Percentiles rank a stretch among this genome's conserved stretches.
Evolutionary conservation across 73 alveolate species (phyloP).

Genomic region (Paraurostyla sp.): DNA sequence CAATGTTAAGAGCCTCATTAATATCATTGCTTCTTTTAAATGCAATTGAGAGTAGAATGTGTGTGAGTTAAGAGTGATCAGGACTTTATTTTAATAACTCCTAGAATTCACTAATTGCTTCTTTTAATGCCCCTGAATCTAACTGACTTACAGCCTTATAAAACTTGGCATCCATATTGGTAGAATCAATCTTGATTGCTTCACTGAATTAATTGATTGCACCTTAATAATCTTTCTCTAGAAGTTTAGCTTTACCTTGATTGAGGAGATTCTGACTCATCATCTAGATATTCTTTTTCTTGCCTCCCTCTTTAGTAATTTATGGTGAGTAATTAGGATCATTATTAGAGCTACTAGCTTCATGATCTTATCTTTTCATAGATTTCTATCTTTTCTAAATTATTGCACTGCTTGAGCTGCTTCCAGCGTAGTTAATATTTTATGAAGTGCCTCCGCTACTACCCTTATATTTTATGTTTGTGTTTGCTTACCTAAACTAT

Average conservation of each 20-base stretch:
- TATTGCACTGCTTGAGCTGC: too few relatives aligned
- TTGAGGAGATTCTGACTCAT: background rate
- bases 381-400: constrained; percentile 20
- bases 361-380: background rate
- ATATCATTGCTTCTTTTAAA: constrained; percentile 4
- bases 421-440: too few relatives aligned
- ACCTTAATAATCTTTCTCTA: constrained; percentile 48
- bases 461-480: too few relatives aligned
- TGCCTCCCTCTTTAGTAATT: background rate
- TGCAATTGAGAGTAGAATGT: constrained; percentile 52
- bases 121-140: constrained; percentile 15
- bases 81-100: constrained; percentile 9
- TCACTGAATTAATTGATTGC: constrained; percentile 49
- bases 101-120: constrained; percentile 12
- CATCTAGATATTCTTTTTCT: background rate
- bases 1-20: constrained; percentile 5
- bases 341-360: too few relatives aligned
- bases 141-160: constrained; percentile 53
- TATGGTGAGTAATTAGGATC: constrained; percentile 14
- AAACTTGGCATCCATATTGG: constrained; percentile 38
- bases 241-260: constrained; percentile 31
- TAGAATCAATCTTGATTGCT: background rate
- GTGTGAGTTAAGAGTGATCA: constrained; percentile 21
- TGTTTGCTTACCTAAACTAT: too few relatives aligned
- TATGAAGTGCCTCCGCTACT: too few relatives aligned